Evolutionary conservation across 352 stramenopile species (phyloP), one percentile per base, ranked within the genome.

Genomic region (Discostella stelligera): DNA sequence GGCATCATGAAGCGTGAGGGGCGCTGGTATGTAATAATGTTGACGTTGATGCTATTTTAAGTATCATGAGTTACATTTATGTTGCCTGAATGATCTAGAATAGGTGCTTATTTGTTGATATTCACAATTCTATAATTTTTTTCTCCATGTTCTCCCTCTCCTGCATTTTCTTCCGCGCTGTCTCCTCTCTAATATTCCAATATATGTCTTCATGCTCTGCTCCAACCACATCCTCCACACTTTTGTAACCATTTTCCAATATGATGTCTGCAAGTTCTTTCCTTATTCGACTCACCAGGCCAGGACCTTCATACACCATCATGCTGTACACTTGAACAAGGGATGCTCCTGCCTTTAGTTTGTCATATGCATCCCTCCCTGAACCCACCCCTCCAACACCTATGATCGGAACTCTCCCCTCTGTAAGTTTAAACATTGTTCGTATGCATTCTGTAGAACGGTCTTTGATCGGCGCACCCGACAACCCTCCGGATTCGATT

Each of bases 321-420:
- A 84, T 79, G 58, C 60, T 84, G 52, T 92, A 92, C 10, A 92
- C 62, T 74, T 92, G 81, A 20, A 92, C 70, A 21, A 92, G 48
- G 23, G 68, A 97, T 7, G 97, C 97, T 30, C 97, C 97, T 6
- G 97, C 97, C 30, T 92, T 92, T 58, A 99, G 96, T 89, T 99
- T 99, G 46, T 98, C 97, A 78, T 98, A 99, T 0, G 94, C 97
- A 80, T 99, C 96, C 66, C 97, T 83, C 8, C 69, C 85, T 16
- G 69, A 86, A 14, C 71, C 72, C 16, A 94, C 73, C 9, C 89
- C 89, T 11, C 89, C 97, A 4, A 99, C 96, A 20, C 97, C 97
- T 62, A 99, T 97, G 41, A 99, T 95, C 14, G 95, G 95, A 44
- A 99, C 88, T 68, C 93, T 81, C 18, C 96, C 96, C 32, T 97